Evolutionary conservation across 1,284 basidiomycete genomes (phyloP).

Genomic region (Quambalaria eucalypti): DNA sequence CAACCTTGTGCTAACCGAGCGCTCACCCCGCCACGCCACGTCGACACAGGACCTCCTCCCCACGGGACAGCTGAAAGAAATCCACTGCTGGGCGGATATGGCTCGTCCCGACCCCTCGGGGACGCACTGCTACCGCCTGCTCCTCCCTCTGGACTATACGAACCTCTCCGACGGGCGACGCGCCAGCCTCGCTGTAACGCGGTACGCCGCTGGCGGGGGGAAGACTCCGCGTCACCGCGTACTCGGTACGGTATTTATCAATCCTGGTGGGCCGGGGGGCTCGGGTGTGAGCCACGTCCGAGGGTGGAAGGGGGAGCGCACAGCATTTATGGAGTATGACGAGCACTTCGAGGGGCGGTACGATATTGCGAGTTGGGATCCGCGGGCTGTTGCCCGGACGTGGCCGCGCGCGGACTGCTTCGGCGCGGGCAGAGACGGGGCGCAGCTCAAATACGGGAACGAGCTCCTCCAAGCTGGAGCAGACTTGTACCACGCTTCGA

Average conservation of each 20-base stretch:
- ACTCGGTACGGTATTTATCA: conserved; percentile 20
- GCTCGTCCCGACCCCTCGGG: no score
- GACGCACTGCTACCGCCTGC: conserved; percentile 27
- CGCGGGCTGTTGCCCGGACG: conserved; percentile 22
- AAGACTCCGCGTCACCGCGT: conserved; percentile 15
- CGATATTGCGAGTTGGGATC: conserved; percentile 18
- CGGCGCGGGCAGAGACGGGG: conserved; percentile 13
- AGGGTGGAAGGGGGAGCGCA: no score
- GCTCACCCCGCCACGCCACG: no score
- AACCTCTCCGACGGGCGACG: conserved; percentile 20
- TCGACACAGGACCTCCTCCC: no score
- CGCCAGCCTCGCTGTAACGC: conserved; percentile 21
- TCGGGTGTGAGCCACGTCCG: no score
- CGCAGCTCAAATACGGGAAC: conserved; percentile 14
- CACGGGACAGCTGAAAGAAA: no score
- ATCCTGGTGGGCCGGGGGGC: conserved; percentile 29
- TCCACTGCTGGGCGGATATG: no score
- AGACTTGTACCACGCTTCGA: background rate
- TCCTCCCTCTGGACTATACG: conserved; percentile 25
- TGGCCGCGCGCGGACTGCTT: conserved; percentile 24
- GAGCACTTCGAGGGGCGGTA: conserved; percentile 19
- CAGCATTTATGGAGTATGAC: conserved; percentile 20
- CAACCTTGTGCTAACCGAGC: no score
- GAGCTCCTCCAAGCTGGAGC: background rate
- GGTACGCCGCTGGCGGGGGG: conserved; percentile 24